A percentile compares a stretch with the other conserved stretches of the same genome.
phyloP scores from a whole-genome alignment of 2,329 filamentous ascomycete species.

The Grosmannia penicillata region DNA sequence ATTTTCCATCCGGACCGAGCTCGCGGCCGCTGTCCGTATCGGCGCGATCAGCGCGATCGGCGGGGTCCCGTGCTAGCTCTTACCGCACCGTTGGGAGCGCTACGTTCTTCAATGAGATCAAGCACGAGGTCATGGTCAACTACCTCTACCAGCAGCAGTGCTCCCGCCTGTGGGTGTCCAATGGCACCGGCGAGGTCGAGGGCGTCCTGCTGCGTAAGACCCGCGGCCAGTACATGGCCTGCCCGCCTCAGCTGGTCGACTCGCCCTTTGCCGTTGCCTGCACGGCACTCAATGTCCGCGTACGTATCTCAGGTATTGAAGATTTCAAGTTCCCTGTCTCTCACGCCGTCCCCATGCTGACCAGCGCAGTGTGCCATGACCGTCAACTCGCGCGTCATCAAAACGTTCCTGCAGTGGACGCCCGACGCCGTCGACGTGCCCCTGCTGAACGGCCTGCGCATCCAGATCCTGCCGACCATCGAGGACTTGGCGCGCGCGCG shows the following conservation, averaged over 20 bases:
- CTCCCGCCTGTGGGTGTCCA: conserved; percentile 57
- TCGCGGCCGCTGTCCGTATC: conserved; percentile 39
- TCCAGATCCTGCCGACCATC: conserved; percentile 60
- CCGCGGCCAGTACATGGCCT: conserved; percentile 56
- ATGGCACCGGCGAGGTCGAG: conserved; percentile 52
- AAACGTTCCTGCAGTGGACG: conserved; percentile 60
- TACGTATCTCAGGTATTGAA: conserved; percentile 19
- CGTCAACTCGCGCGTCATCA: conserved; percentile 65
- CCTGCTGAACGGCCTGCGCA: conserved; percentile 58
- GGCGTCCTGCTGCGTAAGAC: conserved; percentile 58
- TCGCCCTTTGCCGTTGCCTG: conserved; percentile 52
- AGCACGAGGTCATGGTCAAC: conserved; percentile 72
- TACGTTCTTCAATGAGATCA: conserved; percentile 54
- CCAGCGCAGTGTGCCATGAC: conserved; percentile 55
- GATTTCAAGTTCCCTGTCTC: not conserved
- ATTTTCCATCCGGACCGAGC: conserved; percentile 20
- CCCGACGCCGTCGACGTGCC: conserved; percentile 62
- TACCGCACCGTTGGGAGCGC: conserved; percentile 32
- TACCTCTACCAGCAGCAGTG: conserved; percentile 72
- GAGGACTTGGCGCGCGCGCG: conserved; percentile 55
- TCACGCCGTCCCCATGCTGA: not conserved
- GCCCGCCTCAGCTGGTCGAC: conserved; percentile 47
- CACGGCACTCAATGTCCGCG: conserved; percentile 55
- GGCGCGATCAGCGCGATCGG: conserved; percentile 28
- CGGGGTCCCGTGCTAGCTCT: conserved; percentile 19